Evolutionary conservation across 768 basidiomycete genomes (phyloP).

Genomic region (Clathrus columnatus): DNA sequence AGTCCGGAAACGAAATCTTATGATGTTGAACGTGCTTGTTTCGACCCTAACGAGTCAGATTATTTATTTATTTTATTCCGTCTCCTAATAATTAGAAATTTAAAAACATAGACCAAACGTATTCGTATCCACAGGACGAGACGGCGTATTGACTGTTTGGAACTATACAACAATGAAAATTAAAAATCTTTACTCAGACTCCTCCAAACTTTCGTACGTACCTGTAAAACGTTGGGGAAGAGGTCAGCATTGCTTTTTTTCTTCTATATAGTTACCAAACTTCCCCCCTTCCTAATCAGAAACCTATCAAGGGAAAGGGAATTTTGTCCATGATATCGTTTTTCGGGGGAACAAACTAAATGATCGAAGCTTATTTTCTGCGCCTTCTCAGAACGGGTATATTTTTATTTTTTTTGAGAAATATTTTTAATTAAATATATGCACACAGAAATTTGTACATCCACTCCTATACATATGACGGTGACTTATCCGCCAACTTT

Average conservation of each 20-base stretch:
- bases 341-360: background rate
- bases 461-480: background rate
- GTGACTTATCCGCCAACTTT: background rate
- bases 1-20: background rate
- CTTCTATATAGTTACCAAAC: background rate
- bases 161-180: background rate
- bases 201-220: background rate
- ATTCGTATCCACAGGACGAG: slow-evolving; percentile 3
- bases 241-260: background rate
- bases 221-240: slow-evolving; percentile 5
- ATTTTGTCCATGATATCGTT: slow-evolving; percentile 1
- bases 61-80: background rate
- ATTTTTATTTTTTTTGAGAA: slow-evolving; percentile 10
- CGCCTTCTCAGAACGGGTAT: slow-evolving; percentile 24
- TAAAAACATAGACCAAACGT: background rate
- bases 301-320: background rate
- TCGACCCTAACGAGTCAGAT: slow-evolving; percentile 3
- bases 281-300: background rate
- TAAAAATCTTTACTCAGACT: background rate
- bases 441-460: slow-evolving; percentile 12
- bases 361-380: slow-evolving; percentile 27
- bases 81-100: background rate
- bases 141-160: slow-evolving; percentile 4
- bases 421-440: background rate
- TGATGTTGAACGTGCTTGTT: slow-evolving; percentile 7